Conservation (phyloP, 805 yeast genomes). For the Ogataea minuta region DNA sequence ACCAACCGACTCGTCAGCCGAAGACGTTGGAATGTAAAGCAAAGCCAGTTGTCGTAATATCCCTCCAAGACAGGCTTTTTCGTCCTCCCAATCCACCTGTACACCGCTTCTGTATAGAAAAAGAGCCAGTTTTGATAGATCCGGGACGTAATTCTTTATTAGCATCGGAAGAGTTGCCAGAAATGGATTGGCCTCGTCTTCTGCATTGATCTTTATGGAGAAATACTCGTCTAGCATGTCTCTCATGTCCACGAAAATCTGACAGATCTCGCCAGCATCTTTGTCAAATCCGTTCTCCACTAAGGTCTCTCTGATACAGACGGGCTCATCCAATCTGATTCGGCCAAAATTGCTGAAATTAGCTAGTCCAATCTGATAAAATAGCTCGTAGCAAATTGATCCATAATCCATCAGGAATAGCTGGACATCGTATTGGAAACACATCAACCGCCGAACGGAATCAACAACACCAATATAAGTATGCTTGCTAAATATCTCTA, state of each 20-base stretch:
- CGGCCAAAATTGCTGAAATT: constrained; percentile 83
- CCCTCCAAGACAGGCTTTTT: constrained; percentile 63
- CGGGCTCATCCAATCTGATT: constrained; percentile 37
- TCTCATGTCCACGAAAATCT: constrained; percentile 42
- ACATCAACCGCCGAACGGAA: constrained; percentile 60
- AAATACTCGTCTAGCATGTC: constrained; percentile 87
- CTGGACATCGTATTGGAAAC: constrained; percentile 82
- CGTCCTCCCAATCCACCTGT: constrained; percentile 63
- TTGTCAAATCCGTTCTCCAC: constrained; percentile 34
- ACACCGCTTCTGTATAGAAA: constrained; percentile 63
- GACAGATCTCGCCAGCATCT: constrained; percentile 13
- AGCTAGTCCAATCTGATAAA: constrained; percentile 75
- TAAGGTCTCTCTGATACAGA: constrained; percentile 39
- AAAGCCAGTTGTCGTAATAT: constrained; percentile 67
- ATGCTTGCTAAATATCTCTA: constrained; percentile 65
- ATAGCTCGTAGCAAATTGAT: constrained; percentile 60
- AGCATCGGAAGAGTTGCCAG: constrained; percentile 66
- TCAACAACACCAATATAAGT: constrained; percentile 85
- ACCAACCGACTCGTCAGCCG: constrained; percentile 25
- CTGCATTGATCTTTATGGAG: constrained; percentile 41
- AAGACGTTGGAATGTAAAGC: constrained; percentile 62
- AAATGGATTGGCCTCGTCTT: constrained; percentile 34
- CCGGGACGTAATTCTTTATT: constrained; percentile 61
- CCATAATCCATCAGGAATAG: constrained; percentile 81
- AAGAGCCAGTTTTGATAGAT: constrained; percentile 58